Evolutionary conservation across 331 rosid species (phyloP).

Genomic region (Pyracantha coccinea): DNA sequence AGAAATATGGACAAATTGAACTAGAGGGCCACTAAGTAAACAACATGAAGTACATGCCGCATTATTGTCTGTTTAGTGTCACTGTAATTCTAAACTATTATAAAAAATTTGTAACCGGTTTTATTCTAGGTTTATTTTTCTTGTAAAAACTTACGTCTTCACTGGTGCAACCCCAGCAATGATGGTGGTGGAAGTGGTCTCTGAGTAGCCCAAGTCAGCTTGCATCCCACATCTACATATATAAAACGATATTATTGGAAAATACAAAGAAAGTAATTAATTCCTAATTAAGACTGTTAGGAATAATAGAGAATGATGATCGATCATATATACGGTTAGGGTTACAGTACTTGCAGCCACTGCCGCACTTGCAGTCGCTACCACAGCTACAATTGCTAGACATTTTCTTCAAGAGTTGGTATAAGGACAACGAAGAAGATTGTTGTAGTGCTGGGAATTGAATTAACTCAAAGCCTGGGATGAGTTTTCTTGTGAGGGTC

Average conservation of each 20-base stretch:
- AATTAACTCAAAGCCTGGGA: neutral
- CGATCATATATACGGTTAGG: neutral
- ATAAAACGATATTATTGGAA: neutral
- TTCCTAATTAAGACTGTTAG: neutral
- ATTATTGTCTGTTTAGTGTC: neutral
- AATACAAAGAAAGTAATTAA: neutral
- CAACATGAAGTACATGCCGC: neutral
- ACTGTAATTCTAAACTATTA: too few species aligned
- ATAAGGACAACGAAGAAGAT: neutral
- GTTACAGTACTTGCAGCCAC: constrained; percentile 14
- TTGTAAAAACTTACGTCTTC: constrained; percentile 14
- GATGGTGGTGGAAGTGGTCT: constrained; percentile 23
- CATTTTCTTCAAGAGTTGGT: constrained; percentile 10
- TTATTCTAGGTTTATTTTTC: neutral
- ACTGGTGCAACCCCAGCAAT: constrained; percentile 30
- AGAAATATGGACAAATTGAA: neutral
- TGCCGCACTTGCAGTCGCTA: constrained; percentile 19
- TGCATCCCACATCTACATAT: constrained; percentile 19
- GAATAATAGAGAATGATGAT: neutral
- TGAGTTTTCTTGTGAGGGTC: neutral
- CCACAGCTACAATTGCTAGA: constrained; percentile 15
- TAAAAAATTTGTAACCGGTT: too few species aligned
- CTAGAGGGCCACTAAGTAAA: neutral
- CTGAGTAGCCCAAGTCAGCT: constrained; percentile 17
- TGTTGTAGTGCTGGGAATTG: neutral